Evolutionary conservation across 306 rosid species (phyloP).

Genomic region (Purshia tridentata): DNA sequence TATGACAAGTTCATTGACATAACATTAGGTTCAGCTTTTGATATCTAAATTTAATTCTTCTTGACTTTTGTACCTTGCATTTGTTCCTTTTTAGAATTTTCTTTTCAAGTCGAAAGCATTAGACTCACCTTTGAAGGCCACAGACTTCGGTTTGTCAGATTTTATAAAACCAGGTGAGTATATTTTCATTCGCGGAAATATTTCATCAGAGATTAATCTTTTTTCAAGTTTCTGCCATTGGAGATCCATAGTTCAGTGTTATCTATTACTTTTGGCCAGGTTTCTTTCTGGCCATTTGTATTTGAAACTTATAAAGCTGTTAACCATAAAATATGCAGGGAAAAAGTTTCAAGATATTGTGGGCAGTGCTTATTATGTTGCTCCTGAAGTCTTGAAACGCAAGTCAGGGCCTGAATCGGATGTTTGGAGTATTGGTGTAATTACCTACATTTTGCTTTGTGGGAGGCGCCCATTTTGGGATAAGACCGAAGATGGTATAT

Average conservation of each 20-base stretch:
- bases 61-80: constrained; percentile 25
- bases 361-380: constrained; percentile 98
- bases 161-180: constrained; percentile 87
- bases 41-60: constrained; percentile 16
- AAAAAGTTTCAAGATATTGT: constrained; percentile 88
- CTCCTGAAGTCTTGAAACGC: constrained; percentile 96
- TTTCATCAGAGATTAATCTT: neutral
- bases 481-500: constrained; percentile 99
- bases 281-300: constrained; percentile 31
- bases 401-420: constrained; percentile 99
- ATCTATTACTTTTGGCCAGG: constrained; percentile 5
- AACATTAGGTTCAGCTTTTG: constrained; percentile 12
- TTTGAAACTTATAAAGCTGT: constrained; percentile 24
- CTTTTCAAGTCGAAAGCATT: constrained; percentile 74
- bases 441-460: constrained; percentile 93
- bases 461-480: constrained; percentile 99
- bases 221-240: constrained; percentile 11
- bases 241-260: neutral
- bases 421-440: constrained; percentile 99
- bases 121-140: constrained; percentile 85
- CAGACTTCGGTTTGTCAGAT: constrained; percentile 98
- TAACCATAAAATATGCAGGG: constrained; percentile 49
- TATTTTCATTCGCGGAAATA: neutral
- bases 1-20: constrained; percentile 27
- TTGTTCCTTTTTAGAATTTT: constrained; percentile 62